phyloP scores from a whole-genome alignment of 2,329 filamentous ascomycete genomes.

The Tricladium varicosporioides region DNA sequence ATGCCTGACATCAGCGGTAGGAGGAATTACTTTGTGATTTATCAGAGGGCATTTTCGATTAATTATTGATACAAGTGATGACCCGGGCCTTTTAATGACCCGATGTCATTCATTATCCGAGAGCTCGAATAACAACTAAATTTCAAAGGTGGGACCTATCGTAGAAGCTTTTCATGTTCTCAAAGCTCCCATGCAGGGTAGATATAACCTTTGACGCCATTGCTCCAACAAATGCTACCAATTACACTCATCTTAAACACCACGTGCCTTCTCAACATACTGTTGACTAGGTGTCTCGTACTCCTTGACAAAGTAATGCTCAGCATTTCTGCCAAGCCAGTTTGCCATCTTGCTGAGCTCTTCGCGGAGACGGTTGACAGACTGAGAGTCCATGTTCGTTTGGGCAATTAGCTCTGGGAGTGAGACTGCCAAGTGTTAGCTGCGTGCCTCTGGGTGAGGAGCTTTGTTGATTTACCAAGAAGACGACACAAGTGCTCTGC shows the following conservation, averaged over 20 bases:
- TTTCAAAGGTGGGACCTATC: no score
- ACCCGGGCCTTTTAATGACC: background rate
- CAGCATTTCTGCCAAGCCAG: slow-evolving; percentile 73
- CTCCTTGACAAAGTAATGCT: slow-evolving; percentile 72
- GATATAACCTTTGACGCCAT: slow-evolving; percentile 25
- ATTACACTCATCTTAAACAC: slow-evolving; percentile 9
- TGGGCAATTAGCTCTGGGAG: slow-evolving; percentile 93
- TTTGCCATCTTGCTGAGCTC: slow-evolving; percentile 83
- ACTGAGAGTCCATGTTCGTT: slow-evolving; percentile 96
- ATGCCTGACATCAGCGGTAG: no score
- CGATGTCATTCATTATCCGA: background rate
- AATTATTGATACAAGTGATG: background rate
- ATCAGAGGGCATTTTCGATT: no score
- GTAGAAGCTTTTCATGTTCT: no score
- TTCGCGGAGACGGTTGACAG: slow-evolving; percentile 82
- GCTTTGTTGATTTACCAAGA: slow-evolving; percentile 61
- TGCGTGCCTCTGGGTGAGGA: background rate
- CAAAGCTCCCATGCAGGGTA: background rate
- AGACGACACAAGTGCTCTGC: slow-evolving; percentile 88
- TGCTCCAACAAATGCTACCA: slow-evolving; percentile 19
- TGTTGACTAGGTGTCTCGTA: slow-evolving; percentile 72
- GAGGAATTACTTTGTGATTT: no score
- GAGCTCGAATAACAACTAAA: background rate
- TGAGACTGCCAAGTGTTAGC: slow-evolving; percentile 56
- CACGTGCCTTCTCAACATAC: slow-evolving; percentile 65